A percentile compares a stretch with the other conserved stretches of the same genome.
These are phyloP conservation scores for Exsudoporus floridanus DNA, from an alignment of 1,284 basidiomycete species.

Conservation along the genomic window DNA sequence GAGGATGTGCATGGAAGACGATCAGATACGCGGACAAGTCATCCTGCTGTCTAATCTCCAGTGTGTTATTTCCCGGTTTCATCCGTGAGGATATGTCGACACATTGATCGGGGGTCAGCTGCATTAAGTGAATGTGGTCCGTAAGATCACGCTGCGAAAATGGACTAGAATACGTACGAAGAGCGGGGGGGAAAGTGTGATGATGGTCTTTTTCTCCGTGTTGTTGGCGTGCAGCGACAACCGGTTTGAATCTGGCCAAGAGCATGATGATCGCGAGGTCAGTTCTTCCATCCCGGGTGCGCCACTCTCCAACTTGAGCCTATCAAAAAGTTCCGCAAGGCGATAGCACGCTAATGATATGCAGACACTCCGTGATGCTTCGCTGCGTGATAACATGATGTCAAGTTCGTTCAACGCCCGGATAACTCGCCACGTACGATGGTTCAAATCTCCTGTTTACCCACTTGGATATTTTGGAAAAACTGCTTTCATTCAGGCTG, in stretches of 20 bases:
- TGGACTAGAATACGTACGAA: constrained; percentile 20
- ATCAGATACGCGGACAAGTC: constrained; percentile 34
- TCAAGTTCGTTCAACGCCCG: background rate
- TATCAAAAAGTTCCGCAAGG: constrained; percentile 19
- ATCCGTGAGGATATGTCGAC: constrained; percentile 31
- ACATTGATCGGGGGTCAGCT: constrained; percentile 31
- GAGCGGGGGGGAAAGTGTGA: constrained; percentile 29
- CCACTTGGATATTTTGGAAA: constrained; percentile 24
- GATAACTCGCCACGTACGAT: constrained; percentile 23
- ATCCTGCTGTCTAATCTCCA: constrained; percentile 23
- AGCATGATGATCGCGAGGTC: constrained; percentile 17
- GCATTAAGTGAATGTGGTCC: background rate
- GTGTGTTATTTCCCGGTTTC: constrained; percentile 21
- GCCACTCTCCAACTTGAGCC: constrained; percentile 1
- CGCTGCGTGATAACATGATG: constrained; percentile 8
- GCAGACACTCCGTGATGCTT: constrained; percentile 25
- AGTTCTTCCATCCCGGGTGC: constrained; percentile 6
- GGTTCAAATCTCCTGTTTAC: constrained; percentile 19
- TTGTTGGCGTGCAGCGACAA: constrained; percentile 20
- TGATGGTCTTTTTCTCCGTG: constrained; percentile 3
- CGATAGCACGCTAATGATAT: constrained; percentile 32
- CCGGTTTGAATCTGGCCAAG: constrained; percentile 26
- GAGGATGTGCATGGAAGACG: constrained; percentile 31
- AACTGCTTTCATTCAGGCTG: constrained; percentile 21
- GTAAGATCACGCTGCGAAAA: background rate